Percentiles rank a stretch among this genome's conserved stretches.
Evolutionary conservation across 495 filamentous ascomycete genomes (phyloP).

Genomic region (Symbiotaphrina buchneri): DNA sequence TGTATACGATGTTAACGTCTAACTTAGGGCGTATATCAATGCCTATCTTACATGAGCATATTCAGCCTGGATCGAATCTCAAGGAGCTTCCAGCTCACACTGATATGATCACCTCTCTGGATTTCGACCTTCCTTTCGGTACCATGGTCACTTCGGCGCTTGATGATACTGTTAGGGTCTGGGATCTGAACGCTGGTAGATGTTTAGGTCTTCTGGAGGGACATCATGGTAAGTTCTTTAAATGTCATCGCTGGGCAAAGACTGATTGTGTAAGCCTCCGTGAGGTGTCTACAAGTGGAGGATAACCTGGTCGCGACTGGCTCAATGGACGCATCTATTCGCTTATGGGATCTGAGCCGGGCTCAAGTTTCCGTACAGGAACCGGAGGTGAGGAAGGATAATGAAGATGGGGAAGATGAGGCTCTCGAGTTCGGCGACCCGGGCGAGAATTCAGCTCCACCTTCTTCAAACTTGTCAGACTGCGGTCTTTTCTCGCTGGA

Average conservation of each 20-base stretch:
- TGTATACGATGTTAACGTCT: background rate
- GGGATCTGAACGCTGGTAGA: constrained; percentile 83
- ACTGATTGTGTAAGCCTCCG: constrained; percentile 42
- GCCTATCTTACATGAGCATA: constrained; percentile 90
- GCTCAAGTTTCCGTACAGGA: constrained; percentile 37
- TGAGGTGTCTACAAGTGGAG: constrained; percentile 80
- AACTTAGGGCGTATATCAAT: constrained; percentile 48
- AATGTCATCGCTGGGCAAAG: background rate
- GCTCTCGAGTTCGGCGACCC: constrained; percentile 28
- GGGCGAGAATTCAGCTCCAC: constrained; percentile 27
- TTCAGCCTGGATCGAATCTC: constrained; percentile 75
- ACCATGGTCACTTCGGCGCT: constrained; percentile 87
- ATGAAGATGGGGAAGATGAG: constrained; percentile 35
- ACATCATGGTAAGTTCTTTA: constrained; percentile 28
- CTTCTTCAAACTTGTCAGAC: constrained; percentile 56
- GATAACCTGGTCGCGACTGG: constrained; percentile 92
- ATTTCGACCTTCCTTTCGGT: constrained; percentile 91
- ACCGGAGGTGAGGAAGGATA: constrained; percentile 41
- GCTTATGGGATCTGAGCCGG: constrained; percentile 74
- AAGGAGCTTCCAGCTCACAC: constrained; percentile 72
- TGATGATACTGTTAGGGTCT: constrained; percentile 92
- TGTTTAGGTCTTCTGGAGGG: constrained; percentile 83
- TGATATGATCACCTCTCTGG: constrained; percentile 73
- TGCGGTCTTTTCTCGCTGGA: constrained; percentile 72
- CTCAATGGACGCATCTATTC: constrained; percentile 86